Conservation (phyloP, 139 green algal genomes). For the Chlorella vulgaris region DNA sequence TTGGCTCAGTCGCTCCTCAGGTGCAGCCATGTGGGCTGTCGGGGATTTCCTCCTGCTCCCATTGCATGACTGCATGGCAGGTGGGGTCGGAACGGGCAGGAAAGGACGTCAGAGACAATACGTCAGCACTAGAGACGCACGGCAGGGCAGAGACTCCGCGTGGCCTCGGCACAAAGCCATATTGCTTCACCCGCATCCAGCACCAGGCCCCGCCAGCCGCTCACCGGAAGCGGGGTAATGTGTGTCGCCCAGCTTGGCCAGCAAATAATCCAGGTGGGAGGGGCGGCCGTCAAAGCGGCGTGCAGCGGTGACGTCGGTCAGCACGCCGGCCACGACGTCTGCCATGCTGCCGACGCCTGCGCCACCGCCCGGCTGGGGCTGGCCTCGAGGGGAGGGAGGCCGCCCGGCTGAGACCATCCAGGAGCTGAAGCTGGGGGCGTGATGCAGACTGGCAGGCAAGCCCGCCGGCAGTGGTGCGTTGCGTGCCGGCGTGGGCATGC, state of each 20-base stretch:
- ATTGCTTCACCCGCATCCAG: too few relatives aligned
- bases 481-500: conserved; percentile 2
- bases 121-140: too few relatives aligned
- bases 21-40: not conserved
- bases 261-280: conserved; percentile 21
- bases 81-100: not conserved
- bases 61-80: conserved; percentile 21
- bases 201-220: not conserved
- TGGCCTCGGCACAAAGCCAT: too few relatives aligned
- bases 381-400: not conserved
- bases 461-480: not conserved
- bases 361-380: not conserved
- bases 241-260: conserved; percentile 18
- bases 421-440: conserved; percentile 1
- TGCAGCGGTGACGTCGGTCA: not conserved
- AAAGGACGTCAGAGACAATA: not conserved
- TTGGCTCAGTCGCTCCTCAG: too few relatives aligned
- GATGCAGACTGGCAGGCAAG: not conserved
- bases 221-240: conserved; percentile 14
- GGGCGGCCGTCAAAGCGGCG: not conserved
- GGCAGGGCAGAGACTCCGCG: too few relatives aligned
- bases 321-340: not conserved
- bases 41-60: conserved; percentile 21
- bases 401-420: not conserved
- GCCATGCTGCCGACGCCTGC: not conserved